These are phyloP conservation scores for Epicoccum nigrum DNA, from an alignment of 2,329 filamentous ascomycete species.

Conservation along the genomic window DNA sequence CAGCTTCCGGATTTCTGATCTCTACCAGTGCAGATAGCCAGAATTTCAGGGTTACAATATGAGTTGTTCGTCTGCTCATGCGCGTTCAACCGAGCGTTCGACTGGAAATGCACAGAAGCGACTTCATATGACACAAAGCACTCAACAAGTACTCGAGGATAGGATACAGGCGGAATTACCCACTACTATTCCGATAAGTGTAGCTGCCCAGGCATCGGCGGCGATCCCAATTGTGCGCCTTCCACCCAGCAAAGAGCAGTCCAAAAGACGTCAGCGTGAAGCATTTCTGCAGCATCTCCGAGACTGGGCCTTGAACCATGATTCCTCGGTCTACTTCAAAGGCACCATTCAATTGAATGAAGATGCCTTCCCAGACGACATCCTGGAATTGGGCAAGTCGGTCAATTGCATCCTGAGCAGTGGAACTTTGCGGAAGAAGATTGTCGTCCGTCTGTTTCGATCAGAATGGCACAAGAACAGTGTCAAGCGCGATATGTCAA, in stretches of 20 bases:
- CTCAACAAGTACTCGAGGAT: neutral
- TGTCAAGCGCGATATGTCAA: neutral
- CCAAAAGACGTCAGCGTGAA: constrained; percentile 27
- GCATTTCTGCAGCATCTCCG: constrained; percentile 31
- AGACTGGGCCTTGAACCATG: constrained; percentile 36
- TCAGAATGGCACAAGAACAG: constrained; percentile 15
- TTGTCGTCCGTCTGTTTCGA: constrained; percentile 36
- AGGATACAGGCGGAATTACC: neutral
- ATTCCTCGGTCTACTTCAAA: constrained; percentile 38
- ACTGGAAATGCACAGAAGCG: neutral
- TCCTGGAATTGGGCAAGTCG: constrained; percentile 32
- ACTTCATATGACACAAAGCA: neutral
- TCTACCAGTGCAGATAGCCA: neutral
- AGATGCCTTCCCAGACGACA: constrained; percentile 8
- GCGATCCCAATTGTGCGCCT: constrained; percentile 19
- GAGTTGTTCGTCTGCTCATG: neutral
- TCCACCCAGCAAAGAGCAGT: constrained; percentile 23
- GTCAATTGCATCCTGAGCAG: constrained; percentile 36
- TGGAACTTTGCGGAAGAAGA: constrained; percentile 22
- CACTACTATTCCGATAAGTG: neutral
- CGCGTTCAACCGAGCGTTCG: neutral
- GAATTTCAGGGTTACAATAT: neutral
- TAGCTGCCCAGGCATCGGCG: constrained; percentile 3
- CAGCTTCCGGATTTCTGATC: constrained; percentile 2
- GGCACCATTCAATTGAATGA: constrained; percentile 33